Base-by-base conservation (phyloP, 192 early-diverging fungal species). In the Borealophlyctis nickersoniae region DNA sequence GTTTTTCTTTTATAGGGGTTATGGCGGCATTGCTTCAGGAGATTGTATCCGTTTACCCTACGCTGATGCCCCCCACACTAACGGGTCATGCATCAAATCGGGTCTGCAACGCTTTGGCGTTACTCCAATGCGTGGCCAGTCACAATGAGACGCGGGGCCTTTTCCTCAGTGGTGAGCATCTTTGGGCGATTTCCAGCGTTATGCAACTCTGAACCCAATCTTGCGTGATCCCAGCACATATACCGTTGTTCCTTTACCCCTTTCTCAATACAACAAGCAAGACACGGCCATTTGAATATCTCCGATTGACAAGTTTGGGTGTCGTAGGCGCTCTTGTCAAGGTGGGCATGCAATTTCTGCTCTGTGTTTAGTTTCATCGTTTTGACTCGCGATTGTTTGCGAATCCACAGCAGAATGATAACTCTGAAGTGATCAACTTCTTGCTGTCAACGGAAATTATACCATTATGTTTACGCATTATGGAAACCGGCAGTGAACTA, bases 261-360 rank as follows among this genome's bases (percentile, higher is more conserved):
- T 97, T 96, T 73, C 81, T 98, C 52, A 97, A 95, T 79, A 98
- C 95, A 24, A 91, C 90, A 16, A 91, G 87, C 80, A 97, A 94
- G 73, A 90, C 91, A 24, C 83, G 94, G 36, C 94, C 94, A 26
- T 97, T 96, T 74, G 96, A 98, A 69, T 97, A 98, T 67, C 75
- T 98, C 39, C 86, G 96, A 9, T 75, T 97, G 66, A 97, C 96
- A 32, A 91, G 88, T 62, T 76, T 98, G 9, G 94, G 93, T 56
- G 94, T 98, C 22, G 95, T 98, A 67, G 95, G 96, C 16, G 94
- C 96, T 2, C 73, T 98, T 28, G 95, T 98, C 58, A 98, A 98
- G 80, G 88, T 89, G 78, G 19, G 1, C 19, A 31, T 29, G 31
- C 35, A 26, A 48, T 27, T 27, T 69, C 35, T 2, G 53, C 27